Conservation (phyloP, 345 rosid genomes). For the Geranium brycei region DNA sequence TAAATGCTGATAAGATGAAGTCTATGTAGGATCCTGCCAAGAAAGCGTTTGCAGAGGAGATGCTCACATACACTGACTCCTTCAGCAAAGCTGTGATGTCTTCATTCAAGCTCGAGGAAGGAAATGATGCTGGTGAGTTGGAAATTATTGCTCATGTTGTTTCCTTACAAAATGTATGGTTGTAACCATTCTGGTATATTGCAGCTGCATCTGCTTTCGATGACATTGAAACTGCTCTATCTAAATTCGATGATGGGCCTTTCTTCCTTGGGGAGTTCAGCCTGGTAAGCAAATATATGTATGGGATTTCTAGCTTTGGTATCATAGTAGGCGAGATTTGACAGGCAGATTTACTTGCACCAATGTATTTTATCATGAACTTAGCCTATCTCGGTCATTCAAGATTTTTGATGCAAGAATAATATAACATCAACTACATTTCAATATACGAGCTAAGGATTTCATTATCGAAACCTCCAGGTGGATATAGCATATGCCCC, state of each 20-base stretch:
- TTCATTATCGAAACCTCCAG: conserved; percentile 17
- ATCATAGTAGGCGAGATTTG: no score
- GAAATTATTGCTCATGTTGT: not conserved
- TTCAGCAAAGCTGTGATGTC: conserved; percentile 25
- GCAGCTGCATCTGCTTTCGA: conserved; percentile 51
- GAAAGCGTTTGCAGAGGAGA: conserved; percentile 58
- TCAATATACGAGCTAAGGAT: not conserved
- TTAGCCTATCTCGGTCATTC: not conserved
- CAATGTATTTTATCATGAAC: no score
- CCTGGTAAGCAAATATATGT: conserved; percentile 23
- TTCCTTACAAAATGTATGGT: not conserved
- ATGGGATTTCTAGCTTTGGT: not conserved
- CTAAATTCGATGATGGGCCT: conserved; percentile 55
- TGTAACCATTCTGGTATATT: not conserved
- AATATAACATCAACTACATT: not conserved
- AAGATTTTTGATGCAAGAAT: not conserved
- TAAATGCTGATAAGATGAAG: not conserved
- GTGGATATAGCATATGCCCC: conserved; percentile 73
- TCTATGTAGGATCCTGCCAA: conserved; percentile 49
- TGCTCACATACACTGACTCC: conserved; percentile 39
- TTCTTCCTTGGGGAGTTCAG: conserved; percentile 76
- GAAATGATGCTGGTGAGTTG: conserved; percentile 29
- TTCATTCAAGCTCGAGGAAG: conserved; percentile 44
- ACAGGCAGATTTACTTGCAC: no score
- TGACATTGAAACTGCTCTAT: conserved; percentile 52